Base-by-base conservation (phyloP, 169 alveolate genomes). In the Pseudocohnilembus persalinus region DNA sequence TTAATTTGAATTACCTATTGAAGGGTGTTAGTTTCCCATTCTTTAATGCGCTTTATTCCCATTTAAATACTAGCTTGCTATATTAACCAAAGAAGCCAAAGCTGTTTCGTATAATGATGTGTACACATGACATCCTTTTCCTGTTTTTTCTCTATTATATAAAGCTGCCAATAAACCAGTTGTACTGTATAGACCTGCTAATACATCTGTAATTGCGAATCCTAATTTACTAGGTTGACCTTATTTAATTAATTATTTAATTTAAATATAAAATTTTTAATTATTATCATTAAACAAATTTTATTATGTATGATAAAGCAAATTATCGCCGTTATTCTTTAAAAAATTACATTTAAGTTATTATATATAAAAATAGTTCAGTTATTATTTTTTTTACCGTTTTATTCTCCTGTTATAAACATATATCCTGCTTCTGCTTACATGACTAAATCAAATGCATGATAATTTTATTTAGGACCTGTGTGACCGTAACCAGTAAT, bases 381-480 rank as follows among this genome's bases (percentile, higher is more conserved):
- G 4, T 11, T 49, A 11, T 49, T 20, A 49, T 11, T 4, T 4
- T 49, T 11, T 49, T 49, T 49, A 49, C 68, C 92, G 73, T 87
- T 82, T 25, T 29, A 74, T 31, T 83, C 86, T 15, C 94, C 93
- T 33, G 92, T 90, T 35, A 87, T 86, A 35, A 84, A 73, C 96
- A 92, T 92, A 28, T 88, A 84, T 1, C 96, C 96, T 29, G 88
- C 77, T 90, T 87, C 88, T 11, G 94, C 96, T 79, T 92, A 76
- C 75, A 89, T 90, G 1, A 93, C 89, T 6, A 88, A 87, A 76
- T 92, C 96, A 73, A 92, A 92, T 16, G 94, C 96, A 35, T 92
- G 89, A 72, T 90, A 78, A n/a, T 87, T 74, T 34, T 87, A 78
- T 90, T 76, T 65, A 31, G 63, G 63, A 4, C 88, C 87, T 35